Percentiles rank a stretch among this genome's conserved stretches.
phyloP scores from a whole-genome alignment of 2,329 filamentous ascomycete species.

The Curvularia lunata region DNA sequence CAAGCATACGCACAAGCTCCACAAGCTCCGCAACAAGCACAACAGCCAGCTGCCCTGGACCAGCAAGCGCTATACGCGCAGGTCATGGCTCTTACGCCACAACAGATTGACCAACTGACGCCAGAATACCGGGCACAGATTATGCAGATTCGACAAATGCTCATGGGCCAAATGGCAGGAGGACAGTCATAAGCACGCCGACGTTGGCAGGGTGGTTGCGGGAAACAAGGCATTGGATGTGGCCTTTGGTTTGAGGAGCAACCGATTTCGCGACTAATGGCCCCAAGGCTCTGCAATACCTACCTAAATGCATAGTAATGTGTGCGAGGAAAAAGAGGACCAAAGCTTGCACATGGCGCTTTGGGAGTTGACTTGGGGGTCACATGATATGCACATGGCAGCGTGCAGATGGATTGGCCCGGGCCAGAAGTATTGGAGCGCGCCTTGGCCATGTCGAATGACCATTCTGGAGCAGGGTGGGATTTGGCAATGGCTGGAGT shows the following conservation, averaged over 20 bases:
- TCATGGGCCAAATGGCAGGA: conserved; percentile 48
- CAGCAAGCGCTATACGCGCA: conserved; percentile 79
- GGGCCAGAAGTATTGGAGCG: neutral
- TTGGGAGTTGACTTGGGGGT: neutral
- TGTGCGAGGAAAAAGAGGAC: neutral
- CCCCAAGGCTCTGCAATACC: neutral
- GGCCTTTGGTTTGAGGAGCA: neutral
- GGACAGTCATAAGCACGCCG: conserved; percentile 18
- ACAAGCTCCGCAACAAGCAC: conserved; percentile 21
- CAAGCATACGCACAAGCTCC: conserved; percentile 56
- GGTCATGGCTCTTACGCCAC: conserved; percentile 79
- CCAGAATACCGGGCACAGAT: conserved; percentile 80
- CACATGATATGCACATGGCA: neutral
- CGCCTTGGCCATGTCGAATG: neutral
- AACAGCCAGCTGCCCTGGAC: conserved; percentile 38
- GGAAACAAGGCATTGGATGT: neutral
- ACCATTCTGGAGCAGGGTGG: neutral
- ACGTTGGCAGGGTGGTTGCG: neutral
- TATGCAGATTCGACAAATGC: conserved; percentile 72
- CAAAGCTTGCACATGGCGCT: conserved; percentile 8
- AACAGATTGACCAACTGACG: conserved; percentile 79
- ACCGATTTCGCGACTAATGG: neutral
- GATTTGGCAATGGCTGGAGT: conserved; percentile 6
- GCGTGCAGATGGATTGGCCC: neutral
- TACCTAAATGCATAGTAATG: neutral